Conservation (phyloP, 495 filamentous ascomycete genomes). For the Hamigera avellanea region DNA sequence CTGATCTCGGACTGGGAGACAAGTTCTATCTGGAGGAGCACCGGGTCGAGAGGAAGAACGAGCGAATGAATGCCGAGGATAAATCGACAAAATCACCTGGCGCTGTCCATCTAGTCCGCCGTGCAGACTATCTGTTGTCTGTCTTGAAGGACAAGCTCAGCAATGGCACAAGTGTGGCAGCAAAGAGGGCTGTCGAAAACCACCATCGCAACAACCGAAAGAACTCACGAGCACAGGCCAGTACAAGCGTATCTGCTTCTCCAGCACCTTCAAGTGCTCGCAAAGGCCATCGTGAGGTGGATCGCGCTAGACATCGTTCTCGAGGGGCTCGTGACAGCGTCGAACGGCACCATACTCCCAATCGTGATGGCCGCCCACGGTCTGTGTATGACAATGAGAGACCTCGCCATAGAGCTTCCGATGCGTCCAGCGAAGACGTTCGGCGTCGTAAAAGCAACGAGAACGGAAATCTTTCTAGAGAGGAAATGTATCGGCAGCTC, state of each 20-base stretch:
- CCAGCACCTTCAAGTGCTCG: slow-evolving; percentile 37
- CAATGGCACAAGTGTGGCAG: slow-evolving; percentile 50
- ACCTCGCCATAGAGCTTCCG: slow-evolving; percentile 25
- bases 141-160: slow-evolving; percentile 71
- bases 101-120: slow-evolving; percentile 88
- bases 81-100: slow-evolving; percentile 83
- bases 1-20: slow-evolving; percentile 72
- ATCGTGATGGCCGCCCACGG: slow-evolving; percentile 24
- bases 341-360: slow-evolving; percentile 34
- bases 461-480: slow-evolving; percentile 29
- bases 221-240: slow-evolving; percentile 24
- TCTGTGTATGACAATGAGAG: slow-evolving; percentile 24
- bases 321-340: slow-evolving; percentile 34
- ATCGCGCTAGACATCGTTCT: slow-evolving; percentile 39
- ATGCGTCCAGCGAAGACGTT: slow-evolving; percentile 28
- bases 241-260: slow-evolving; percentile 39
- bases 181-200: slow-evolving; percentile 75
- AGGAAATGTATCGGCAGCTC: slow-evolving; percentile 43
- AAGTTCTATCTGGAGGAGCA: slow-evolving; percentile 98
- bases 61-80: slow-evolving; percentile 62
- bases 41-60: slow-evolving; percentile 92
- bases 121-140: slow-evolving; percentile 86
- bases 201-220: slow-evolving; percentile 83
- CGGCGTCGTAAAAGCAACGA: slow-evolving; percentile 32
- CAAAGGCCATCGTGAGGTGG: slow-evolving; percentile 38